Conservation (phyloP, 495 filamentous ascomycete species). For the Pseudomonodictys pantanalensis region DNA sequence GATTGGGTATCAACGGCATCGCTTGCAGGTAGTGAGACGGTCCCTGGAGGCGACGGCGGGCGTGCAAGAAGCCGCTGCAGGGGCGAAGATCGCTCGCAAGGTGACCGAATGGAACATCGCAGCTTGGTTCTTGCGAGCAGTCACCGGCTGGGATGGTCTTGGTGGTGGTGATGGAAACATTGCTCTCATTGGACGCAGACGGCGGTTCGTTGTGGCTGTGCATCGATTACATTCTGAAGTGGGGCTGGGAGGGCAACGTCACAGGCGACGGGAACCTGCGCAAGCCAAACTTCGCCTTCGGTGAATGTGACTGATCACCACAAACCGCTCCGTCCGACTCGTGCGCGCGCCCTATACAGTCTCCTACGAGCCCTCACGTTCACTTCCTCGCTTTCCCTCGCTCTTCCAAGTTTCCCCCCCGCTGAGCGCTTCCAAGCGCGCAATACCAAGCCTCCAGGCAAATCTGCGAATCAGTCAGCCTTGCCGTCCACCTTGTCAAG, state of each 20-base stretch:
- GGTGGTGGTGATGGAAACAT: conserved; percentile 1
- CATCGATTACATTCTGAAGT: background rate
- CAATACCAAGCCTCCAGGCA: background rate
- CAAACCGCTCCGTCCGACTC: background rate
- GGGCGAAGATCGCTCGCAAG: conserved; percentile 8
- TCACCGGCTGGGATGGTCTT: conserved; percentile 4
- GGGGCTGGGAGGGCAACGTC: conserved; percentile 7
- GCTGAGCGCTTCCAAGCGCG: background rate
- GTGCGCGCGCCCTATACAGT: background rate
- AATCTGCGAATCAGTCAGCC: no score
- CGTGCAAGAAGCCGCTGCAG: conserved; percentile 27
- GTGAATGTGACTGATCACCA: conserved; percentile 2
- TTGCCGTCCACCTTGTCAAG: background rate
- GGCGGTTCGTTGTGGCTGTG: background rate
- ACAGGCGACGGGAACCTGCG: background rate
- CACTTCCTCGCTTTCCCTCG: background rate
- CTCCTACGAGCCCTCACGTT: background rate
- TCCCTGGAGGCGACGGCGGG: conserved; percentile 6
- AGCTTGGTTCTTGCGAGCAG: background rate
- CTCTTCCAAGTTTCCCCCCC: background rate
- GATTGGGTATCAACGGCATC: background rate
- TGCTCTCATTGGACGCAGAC: background rate
- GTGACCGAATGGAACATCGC: background rate
- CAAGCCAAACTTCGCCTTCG: conserved; percentile 10
- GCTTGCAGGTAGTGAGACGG: background rate